phyloP scores from a whole-genome alignment of 768 basidiomycete species.

The Rhodosporidiobolus sp. region DNA sequence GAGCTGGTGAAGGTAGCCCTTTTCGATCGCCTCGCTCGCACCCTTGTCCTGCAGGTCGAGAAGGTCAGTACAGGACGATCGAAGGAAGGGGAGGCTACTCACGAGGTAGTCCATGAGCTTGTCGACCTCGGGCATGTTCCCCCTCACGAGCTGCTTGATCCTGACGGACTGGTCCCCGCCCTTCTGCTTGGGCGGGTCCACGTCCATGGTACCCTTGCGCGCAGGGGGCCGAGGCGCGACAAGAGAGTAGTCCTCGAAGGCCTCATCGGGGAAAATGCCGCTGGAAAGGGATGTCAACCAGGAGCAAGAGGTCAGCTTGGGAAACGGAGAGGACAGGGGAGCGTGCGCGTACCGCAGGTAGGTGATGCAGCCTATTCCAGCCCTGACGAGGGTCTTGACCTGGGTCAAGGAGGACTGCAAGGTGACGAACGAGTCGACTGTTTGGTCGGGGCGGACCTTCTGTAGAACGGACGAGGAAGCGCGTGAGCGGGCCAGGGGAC shows the following conservation, averaged over 20 bases:
- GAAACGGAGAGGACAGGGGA: no score
- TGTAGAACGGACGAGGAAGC: constrained; percentile 2
- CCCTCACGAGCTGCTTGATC: constrained; percentile 69
- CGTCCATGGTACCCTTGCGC: background rate
- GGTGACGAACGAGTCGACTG: constrained; percentile 7
- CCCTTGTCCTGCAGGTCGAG: constrained; percentile 65
- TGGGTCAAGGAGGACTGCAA: background rate
- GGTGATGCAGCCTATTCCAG: constrained; percentile 41
- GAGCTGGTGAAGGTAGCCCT: constrained; percentile 77
- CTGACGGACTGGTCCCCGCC: constrained; percentile 54
- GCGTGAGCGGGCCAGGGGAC: no score
- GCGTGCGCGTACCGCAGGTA: constrained; percentile 30
- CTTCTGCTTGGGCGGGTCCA: constrained; percentile 4
- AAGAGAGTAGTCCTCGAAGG: constrained; percentile 30
- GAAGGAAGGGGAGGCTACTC: constrained; percentile 43
- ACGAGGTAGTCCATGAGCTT: constrained; percentile 77
- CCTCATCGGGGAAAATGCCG: constrained; percentile 38
- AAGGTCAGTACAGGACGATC: constrained; percentile 12
- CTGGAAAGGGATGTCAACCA: background rate
- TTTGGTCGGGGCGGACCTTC: constrained; percentile 21
- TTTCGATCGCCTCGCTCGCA: constrained; percentile 79
- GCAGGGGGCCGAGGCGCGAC: constrained; percentile 12
- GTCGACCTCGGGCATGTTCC: constrained; percentile 78
- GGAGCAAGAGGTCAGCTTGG: background rate
- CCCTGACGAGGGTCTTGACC: constrained; percentile 26